A percentile compares a stretch with the other conserved stretches of the same genome.
These are phyloP conservation scores for Claviceps citrina DNA, from an alignment of 2,329 filamentous ascomycete genomes.

Conservation along the genomic window DNA sequence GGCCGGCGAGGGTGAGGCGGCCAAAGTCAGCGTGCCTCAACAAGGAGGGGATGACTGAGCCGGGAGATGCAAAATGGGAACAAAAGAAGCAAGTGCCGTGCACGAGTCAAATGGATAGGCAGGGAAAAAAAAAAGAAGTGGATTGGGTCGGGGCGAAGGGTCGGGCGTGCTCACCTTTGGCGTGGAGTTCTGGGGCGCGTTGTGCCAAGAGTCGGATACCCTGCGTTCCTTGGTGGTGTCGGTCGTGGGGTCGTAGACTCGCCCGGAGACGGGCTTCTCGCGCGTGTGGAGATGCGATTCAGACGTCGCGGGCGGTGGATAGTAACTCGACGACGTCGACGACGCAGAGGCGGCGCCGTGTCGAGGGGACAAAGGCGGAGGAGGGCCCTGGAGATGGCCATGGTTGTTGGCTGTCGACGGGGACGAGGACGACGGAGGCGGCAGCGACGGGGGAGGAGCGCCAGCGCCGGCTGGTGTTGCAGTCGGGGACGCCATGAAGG, in stretches of 20 bases:
- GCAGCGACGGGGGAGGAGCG: conserved; percentile 17
- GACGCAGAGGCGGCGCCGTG: conserved; percentile 20
- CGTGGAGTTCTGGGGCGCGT: conserved; percentile 26
- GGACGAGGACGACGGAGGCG: conserved; percentile 13
- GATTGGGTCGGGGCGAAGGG: conserved; percentile 8
- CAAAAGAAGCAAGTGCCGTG: conserved; percentile 4
- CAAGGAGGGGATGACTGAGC: not conserved
- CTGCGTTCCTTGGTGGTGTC: conserved; percentile 33
- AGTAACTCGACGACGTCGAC: conserved; percentile 13
- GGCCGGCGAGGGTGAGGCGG: not conserved
- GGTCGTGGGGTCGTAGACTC: conserved; percentile 39
- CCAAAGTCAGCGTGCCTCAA: not conserved
- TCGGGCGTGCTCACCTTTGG: conserved; percentile 31
- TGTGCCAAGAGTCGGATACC: conserved; percentile 34
- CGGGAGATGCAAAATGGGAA: conserved; percentile 1
- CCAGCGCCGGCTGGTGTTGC: conserved; percentile 14
- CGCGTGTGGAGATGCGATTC: conserved; percentile 17
- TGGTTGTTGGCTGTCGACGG: conserved; percentile 9
- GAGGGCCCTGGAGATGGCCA: conserved; percentile 14
- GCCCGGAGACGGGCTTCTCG: conserved; percentile 26
- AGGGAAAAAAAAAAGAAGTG: conserved; percentile 12
- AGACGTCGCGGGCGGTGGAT: conserved; percentile 2
- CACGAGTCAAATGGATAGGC: conserved; percentile 8
- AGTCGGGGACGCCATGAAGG: conserved; percentile 22
- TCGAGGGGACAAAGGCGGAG: conserved; percentile 26